Evolutionary conservation across 148 eudicot species (phyloP).

Genomic region (Arbutus unedo): DNA sequence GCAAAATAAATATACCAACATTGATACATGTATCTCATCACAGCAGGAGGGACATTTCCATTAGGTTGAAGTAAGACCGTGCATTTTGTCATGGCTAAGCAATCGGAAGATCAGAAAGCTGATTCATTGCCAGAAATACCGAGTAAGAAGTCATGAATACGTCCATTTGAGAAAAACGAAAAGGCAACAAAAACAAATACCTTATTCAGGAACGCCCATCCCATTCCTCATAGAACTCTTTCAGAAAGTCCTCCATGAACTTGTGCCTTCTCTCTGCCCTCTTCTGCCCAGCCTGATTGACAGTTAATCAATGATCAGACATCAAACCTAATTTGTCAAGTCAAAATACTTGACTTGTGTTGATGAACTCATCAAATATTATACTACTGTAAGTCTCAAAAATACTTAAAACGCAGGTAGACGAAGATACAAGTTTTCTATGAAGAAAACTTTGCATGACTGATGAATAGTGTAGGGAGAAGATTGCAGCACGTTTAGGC

Average conservation of each 20-base stretch:
- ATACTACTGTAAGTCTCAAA: neutral
- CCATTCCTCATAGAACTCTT: slow-evolving; percentile 88
- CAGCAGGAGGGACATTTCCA: neutral
- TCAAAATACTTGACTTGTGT: neutral
- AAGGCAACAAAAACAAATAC: too few species aligned
- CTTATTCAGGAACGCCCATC: slow-evolving; percentile 60
- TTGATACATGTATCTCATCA: neutral
- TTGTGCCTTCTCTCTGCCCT: slow-evolving; percentile 89
- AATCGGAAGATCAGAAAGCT: neutral
- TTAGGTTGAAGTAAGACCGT: neutral
- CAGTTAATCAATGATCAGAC: neutral
- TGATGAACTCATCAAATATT: neutral
- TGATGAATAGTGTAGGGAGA: too few species aligned
- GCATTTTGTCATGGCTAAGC: neutral
- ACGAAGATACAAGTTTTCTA: neutral
- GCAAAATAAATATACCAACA: neutral
- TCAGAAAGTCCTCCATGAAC: slow-evolving; percentile 86
- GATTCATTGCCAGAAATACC: neutral
- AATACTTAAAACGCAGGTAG: slow-evolving; percentile 2
- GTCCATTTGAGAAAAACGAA: too few species aligned
- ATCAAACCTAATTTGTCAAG: neutral
- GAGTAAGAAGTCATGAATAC: too few species aligned
- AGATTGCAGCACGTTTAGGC: neutral
- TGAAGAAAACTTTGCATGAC: neutral
- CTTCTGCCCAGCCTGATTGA: slow-evolving; percentile 68